phyloP scores from a whole-genome alignment of 176 grass and related monocot species.

The barley (Hordeum vulgare) region DNA sequence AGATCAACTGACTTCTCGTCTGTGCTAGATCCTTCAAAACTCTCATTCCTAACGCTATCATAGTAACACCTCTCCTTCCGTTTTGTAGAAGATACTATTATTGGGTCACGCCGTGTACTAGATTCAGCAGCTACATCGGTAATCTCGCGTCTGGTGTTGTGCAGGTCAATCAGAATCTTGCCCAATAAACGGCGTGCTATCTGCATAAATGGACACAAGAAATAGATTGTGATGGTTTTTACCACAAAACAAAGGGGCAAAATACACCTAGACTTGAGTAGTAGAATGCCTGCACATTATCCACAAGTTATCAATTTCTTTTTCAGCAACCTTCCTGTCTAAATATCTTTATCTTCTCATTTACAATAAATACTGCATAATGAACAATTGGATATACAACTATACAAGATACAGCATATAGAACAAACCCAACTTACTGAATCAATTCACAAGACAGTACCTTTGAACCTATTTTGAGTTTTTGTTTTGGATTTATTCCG shows the following conservation, averaged over 20 bases:
- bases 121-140: slow-evolving; percentile 44
- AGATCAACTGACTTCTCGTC: slow-evolving; percentile 44
- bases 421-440: background rate
- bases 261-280: background rate
- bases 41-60: slow-evolving; percentile 41
- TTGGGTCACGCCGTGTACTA: slow-evolving; percentile 35
- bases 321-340: slow-evolving; percentile 3
- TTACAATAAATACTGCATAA: background rate
- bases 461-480: slow-evolving; percentile 95
- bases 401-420: slow-evolving; percentile 7
- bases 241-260: slow-evolving; percentile 1
- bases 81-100: slow-evolving; percentile 24
- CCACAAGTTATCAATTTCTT: background rate
- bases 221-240: background rate
- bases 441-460: slow-evolving; percentile 23
- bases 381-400: background rate
- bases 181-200: slow-evolving; percentile 85
- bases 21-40: slow-evolving; percentile 36
- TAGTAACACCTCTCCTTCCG: slow-evolving; percentile 40
- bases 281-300: slow-evolving; percentile 3
- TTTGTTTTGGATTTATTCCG: slow-evolving; percentile 90
- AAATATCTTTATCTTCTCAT: background rate
- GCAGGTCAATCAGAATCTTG: slow-evolving; percentile 92
- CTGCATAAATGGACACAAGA: slow-evolving; percentile 43
- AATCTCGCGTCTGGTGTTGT: slow-evolving; percentile 83